Evolutionary conservation across 2,329 filamentous ascomycete species (phyloP).

Genomic region (Dactylellina leptospora): DNA sequence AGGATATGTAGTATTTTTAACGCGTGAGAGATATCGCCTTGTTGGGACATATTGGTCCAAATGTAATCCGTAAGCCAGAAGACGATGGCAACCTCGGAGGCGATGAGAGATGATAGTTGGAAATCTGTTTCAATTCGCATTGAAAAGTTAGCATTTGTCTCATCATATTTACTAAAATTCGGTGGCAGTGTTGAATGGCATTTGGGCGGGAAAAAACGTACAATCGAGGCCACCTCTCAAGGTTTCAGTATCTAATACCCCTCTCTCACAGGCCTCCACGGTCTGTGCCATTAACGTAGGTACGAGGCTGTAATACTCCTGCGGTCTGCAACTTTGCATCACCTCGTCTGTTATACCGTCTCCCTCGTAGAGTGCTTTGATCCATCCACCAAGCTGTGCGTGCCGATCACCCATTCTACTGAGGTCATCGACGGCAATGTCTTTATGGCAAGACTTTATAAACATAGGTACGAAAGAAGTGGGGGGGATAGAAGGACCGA

Average conservation of each 20-base stretch:
- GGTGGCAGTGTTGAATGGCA: neutral
- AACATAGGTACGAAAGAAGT: conserved; percentile 56
- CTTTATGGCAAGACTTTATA: conserved; percentile 62
- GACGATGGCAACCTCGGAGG: conserved; percentile 77
- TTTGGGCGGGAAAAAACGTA: conserved; percentile 58
- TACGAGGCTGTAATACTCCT: conserved; percentile 81
- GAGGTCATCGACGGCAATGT: conserved; percentile 66
- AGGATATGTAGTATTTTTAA: conserved; percentile 74
- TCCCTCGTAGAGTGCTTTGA: conserved; percentile 77
- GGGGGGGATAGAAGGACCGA: conserved; percentile 67
- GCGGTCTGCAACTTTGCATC: conserved; percentile 81
- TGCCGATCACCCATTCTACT: conserved; percentile 69
- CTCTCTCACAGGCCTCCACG: conserved; percentile 73
- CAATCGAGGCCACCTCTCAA: conserved; percentile 80
- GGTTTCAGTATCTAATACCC: conserved; percentile 72
- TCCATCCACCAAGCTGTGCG: conserved; percentile 75
- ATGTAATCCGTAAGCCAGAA: conserved; percentile 76
- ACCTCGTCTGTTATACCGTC: conserved; percentile 79
- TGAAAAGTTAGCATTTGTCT: conserved; percentile 11
- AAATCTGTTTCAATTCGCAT: conserved; percentile 66
- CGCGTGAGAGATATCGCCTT: conserved; percentile 72
- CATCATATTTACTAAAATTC: neutral
- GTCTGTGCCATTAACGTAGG: conserved; percentile 80
- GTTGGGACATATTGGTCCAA: conserved; percentile 68
- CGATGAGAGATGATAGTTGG: conserved; percentile 81